Evolutionary conservation across 164 flowering plant genomes (phyloP), one percentile per base, ranked within the genome.

Genomic region (Cinnamomum chago): DNA sequence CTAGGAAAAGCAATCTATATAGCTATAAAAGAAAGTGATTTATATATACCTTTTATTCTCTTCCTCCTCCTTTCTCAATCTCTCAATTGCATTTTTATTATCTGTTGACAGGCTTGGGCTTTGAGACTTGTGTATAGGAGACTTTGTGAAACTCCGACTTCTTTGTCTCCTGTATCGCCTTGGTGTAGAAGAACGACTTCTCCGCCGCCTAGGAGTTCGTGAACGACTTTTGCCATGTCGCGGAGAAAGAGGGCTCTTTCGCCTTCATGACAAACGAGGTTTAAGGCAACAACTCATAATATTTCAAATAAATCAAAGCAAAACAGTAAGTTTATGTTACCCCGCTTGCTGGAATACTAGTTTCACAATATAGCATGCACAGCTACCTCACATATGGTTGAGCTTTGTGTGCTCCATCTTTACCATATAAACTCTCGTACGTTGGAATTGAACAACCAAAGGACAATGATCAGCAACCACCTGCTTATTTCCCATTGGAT

Each of bases 31-130:
- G 47, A 35, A 35, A 40, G 47, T 40, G 47, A 40, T 40, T 35
- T 9, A 40, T 40, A 9, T 72, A 80, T 84, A 95, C 99, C 99
- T 91, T 85, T 92, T 95, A 88, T 85, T 91, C 78, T 90, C 97
- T 77, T 91, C 92, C 79, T 90, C 97, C 79, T 92, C 97, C 62
- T 81, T 89, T 85, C 77, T 88, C 81, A 85, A 70, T 80, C 86
- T 90, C 73, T 88, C 91, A 76, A 73, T 72, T 14, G 88, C 86
- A 80, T 69, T 86, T 82, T 84, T 93, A 67, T 74, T 85, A 74
- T 89, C 94, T 51, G 78, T 24, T 17, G 88, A 83, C n/a, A 84
- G 83, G 77, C 91, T 88, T 55, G 91, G 86, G 79, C 87, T 90
- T 9, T 81, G 85, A 71, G 97, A 88, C 82, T 81, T 88, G 20